A percentile compares a stretch with the other conserved stretches of the same genome.
Evolutionary conservation across 345 rosid species (phyloP).

Genomic region (Lepidium didymum): DNA sequence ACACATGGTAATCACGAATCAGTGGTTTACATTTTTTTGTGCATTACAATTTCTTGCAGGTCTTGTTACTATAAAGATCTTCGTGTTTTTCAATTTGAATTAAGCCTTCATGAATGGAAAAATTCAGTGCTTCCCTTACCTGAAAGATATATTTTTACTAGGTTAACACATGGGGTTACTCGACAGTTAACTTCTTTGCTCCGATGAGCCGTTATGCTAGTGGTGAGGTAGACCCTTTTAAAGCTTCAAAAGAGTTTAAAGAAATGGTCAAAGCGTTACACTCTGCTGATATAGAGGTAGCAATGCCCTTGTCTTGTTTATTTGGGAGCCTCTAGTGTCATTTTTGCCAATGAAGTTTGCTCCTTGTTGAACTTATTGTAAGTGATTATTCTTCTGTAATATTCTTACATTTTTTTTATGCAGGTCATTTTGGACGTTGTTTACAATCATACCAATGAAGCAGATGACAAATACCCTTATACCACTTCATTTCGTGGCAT

Average conservation of each 20-base stretch:
- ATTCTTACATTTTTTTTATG: slow-evolving; percentile 3
- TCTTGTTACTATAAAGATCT: background rate
- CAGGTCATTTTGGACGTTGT: slow-evolving; percentile 97
- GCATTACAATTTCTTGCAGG: background rate
- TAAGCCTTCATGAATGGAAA: background rate
- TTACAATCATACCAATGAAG: slow-evolving; percentile 94
- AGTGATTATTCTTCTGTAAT: background rate
- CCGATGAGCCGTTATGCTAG: slow-evolving; percentile 96
- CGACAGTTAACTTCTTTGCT: slow-evolving; percentile 92
- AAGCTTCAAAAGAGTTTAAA: slow-evolving; percentile 78
- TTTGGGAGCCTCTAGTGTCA: background rate
- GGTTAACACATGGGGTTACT: slow-evolving; percentile 98
- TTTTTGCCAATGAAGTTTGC: background rate
- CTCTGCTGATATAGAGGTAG: slow-evolving; percentile 87
- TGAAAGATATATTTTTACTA: slow-evolving; percentile 21
- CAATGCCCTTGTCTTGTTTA: background rate
- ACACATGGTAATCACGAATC: slow-evolving; percentile 57
- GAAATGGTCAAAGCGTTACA: slow-evolving; percentile 96
- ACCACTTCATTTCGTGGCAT: slow-evolving; percentile 94
- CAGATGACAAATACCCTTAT: slow-evolving; percentile 71
- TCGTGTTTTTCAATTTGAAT: background rate
- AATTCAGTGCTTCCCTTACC: background rate
- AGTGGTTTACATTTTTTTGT: background rate
- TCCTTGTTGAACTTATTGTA: background rate
- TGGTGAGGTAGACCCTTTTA: slow-evolving; percentile 71